Evolutionary conservation across 495 filamentous ascomycete genomes (phyloP), one percentile per base, ranked within the genome.

Genomic region (Massariosphaeria phaeospora): DNA sequence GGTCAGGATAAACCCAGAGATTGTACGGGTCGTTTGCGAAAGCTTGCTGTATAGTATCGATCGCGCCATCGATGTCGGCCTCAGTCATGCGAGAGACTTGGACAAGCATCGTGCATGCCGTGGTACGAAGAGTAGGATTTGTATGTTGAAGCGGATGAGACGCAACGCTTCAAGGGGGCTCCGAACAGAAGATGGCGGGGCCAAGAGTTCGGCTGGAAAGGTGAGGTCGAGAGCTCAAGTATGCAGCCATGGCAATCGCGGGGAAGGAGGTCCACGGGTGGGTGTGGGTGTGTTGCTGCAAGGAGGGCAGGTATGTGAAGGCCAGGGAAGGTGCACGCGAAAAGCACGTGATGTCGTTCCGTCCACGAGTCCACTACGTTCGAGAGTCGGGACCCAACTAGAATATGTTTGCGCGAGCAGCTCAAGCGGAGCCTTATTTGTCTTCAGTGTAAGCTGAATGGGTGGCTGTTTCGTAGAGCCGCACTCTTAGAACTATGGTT

Each of bases 11-110:
- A 10, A 79, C 68, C 81, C 81, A 85, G 10, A 71, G 69, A 65
- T 80, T 83, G 61, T 83, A 85, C 13, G 83, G 83, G 60, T 86
- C 84, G 18, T 82, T 74, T 8, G 73, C 73, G 67, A 87, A 86
- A 15, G 81, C 80, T 61, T 75, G 72, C 58, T 78, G 76, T 43
- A 80, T 73, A 53, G 70, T 75, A 47, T 78, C 72, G 62, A 84
- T 75, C 36, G 79, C 81, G 44, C 76, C 77, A 18, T 81, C 75
- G 36, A 85, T 84, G 59, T 85, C 82, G 53, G 65, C 64, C 66
- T 78, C 71, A 15, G 72, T 73, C 56, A 86, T 69, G 31, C 69
- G 74, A 34, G 75, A 67, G 61, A 86, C 76, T 47, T 74, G 63
- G 60, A 85, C 74, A 6, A 54, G 13, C 59, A 62, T 63, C 38